These are phyloP conservation scores for Fusarium buharicum DNA, from an alignment of 2,329 filamentous ascomycete genomes.

Conservation along the genomic window DNA sequence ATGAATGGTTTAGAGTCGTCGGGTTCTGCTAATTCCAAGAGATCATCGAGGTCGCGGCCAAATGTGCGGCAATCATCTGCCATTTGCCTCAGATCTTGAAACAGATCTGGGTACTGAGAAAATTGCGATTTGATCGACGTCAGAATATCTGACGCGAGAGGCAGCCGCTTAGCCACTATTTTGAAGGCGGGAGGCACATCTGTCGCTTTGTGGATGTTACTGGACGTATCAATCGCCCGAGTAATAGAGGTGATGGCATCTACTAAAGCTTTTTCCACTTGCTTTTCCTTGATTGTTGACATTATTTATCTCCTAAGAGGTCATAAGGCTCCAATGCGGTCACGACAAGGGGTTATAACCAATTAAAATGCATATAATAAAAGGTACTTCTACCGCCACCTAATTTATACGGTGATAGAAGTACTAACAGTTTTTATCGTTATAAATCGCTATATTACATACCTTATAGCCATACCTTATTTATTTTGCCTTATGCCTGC, in stretches of 20 bases:
- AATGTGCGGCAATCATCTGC: not conserved
- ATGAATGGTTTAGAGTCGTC: not conserved
- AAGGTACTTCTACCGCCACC: not conserved
- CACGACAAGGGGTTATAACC: no score
- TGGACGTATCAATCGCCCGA: not conserved
- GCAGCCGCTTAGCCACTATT: not conserved
- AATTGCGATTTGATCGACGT: not conserved
- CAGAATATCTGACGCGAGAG: not conserved
- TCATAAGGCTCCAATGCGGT: no score
- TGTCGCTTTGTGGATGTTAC: not conserved
- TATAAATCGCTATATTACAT: slow-evolving; percentile 14
- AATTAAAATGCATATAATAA: no score
- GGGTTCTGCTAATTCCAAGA: not conserved
- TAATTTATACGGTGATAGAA: slow-evolving; percentile 10
- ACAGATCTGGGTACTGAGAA: not conserved
- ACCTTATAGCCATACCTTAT: no score
- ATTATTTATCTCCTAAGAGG: no score
- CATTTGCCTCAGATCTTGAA: not conserved
- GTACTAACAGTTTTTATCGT: slow-evolving; percentile 11
- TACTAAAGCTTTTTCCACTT: not conserved
- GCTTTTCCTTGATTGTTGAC: not conserved
- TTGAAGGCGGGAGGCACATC: not conserved
- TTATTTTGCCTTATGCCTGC: no score
- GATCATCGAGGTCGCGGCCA: not conserved
- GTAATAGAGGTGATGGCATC: not conserved